Base-by-base conservation (phyloP, 768 basidiomycete genomes). In the Mycena filopes region DNA sequence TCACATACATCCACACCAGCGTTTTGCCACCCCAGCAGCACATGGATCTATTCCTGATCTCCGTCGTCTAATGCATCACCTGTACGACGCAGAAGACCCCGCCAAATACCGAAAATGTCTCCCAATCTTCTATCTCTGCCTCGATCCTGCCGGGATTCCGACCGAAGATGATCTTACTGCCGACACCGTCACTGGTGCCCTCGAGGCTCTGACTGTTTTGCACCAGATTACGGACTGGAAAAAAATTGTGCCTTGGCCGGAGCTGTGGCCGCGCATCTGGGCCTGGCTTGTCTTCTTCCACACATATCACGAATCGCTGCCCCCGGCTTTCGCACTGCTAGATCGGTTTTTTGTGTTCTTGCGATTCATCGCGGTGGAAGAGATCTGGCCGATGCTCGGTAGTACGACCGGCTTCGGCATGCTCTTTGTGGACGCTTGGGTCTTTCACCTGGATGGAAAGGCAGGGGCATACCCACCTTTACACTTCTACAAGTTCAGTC, bases 181-280 rank as follows among this genome's bases (percentile, higher is more conserved):
- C 7, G 20, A 21, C 3, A 13, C 41, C 3, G 43, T 46, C 6
- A 12, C 4, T 3, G 10, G 45, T 8, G 55, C 55, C 2, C 6
- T 21, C 9, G 1, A 33, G 18, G 43, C 55, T 6, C 4, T 56
- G 2, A 20, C 11, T 4, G 41, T 11, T 3, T 23, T 56, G 29
- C 42, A 36, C 42, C 9, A 20, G 0, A 11, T 46, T 12, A 16
- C 4, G 0, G 45, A 21, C 21, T 4, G 12, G 28, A 42, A 20
- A 13, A 46, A 45, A 21, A 4, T 5, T 10, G 55, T 10, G 1
- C n/a, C n/a, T n/a, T 36, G n/a, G 46, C 4, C 26, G 18, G 55
- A 56, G 28, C n/a, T 56, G 11, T 56, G 55, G 55, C 55, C 55
- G 1, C 55, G 55, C 2, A 13, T 56, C 9, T 56, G 28, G 28